Conservation (phyloP, 192 early-diverging fungal species). For the Rhizophagus sp. region DNA sequence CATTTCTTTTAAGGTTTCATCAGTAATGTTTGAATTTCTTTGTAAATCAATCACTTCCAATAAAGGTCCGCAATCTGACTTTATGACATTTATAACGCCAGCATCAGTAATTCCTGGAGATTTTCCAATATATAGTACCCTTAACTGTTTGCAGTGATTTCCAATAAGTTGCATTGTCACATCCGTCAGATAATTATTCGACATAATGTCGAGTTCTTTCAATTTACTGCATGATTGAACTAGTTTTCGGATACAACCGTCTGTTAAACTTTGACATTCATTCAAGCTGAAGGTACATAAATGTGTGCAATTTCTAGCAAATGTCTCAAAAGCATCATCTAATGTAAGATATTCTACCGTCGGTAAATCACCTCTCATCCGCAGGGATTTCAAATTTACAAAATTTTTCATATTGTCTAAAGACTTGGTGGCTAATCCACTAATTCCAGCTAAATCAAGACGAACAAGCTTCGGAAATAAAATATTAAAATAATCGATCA, state of each 20-base stretch:
- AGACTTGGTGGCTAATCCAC: neutral
- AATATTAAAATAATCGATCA: neutral
- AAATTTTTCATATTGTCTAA: neutral
- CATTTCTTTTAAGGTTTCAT: neutral
- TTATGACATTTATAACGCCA: neutral
- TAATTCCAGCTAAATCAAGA: neutral
- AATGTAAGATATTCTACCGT: neutral
- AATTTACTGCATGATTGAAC: neutral
- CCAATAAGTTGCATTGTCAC: neutral
- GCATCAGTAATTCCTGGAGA: neutral
- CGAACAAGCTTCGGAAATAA: neutral
- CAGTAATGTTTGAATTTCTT: conserved; percentile 13
- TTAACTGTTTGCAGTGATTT: conserved; percentile 1
- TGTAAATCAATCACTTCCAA: conserved; percentile 9
- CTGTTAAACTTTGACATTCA: neutral
- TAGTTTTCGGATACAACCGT: neutral
- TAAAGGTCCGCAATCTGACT: no score
- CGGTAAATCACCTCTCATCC: neutral
- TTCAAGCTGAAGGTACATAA: neutral
- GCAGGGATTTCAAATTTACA: neutral
- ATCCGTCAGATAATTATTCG: neutral
- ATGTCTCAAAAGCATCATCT: neutral
- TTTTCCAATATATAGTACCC: neutral
- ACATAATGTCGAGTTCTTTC: neutral
- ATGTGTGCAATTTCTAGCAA: neutral